phyloP scores from a whole-genome alignment of 176 grass and related monocot species.

The Triticum monococcum region DNA sequence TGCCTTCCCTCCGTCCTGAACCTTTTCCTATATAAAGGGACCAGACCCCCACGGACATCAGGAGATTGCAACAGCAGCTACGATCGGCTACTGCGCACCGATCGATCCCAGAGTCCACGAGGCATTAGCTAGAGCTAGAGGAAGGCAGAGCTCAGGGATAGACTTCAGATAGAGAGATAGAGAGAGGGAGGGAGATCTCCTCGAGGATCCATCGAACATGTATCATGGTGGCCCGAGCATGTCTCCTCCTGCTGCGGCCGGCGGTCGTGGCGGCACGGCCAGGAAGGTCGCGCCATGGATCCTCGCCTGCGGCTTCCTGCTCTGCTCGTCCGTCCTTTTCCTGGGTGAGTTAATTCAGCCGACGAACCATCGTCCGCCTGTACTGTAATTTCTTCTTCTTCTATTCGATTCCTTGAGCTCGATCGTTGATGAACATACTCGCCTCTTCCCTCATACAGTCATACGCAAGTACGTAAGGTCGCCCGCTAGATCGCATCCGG shows the following conservation, averaged over 20 bases:
- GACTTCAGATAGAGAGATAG: neutral
- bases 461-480: neutral
- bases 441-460: neutral
- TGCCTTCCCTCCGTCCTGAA: neutral
- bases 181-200: neutral
- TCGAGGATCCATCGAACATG: neutral
- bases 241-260: neutral
- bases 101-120: neutral
- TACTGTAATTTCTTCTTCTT: neutral
- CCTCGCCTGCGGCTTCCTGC: constrained; percentile 20
- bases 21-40: constrained; percentile 11
- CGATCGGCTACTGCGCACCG: neutral
- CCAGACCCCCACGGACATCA: neutral
- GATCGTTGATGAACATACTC: neutral
- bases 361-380: neutral
- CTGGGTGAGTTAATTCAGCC: constrained; percentile 7
- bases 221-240: neutral
- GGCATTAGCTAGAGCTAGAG: neutral
- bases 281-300: constrained; percentile 21
- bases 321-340: constrained; percentile 22
- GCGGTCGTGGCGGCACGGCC: neutral
- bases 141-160: neutral
- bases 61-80: neutral
- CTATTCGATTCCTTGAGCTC: neutral
- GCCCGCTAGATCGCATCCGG: neutral